Percentiles rank a stretch among this genome's conserved stretches.
Conservation (phyloP, 768 basidiomycete species). For the Lactarius deliciosus region DNA sequence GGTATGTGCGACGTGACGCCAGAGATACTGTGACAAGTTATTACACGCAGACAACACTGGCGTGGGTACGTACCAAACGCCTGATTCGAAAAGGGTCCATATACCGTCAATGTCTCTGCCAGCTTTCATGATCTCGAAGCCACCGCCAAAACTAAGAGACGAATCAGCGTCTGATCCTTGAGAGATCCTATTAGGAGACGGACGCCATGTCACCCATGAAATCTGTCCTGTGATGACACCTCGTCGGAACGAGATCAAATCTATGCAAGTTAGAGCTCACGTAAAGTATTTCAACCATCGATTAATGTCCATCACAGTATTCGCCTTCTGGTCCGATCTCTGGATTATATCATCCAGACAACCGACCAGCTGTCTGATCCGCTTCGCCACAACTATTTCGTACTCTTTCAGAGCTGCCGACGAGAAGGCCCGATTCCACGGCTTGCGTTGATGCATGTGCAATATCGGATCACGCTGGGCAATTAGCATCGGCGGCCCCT, state of each 20-base stretch:
- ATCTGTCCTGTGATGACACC: slow-evolving; percentile 37
- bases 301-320: slow-evolving; percentile 35
- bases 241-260: not conserved
- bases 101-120: not conserved
- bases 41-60: not conserved
- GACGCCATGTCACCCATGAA: slow-evolving; percentile 46
- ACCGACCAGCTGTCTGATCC: slow-evolving; percentile 45
- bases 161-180: not conserved
- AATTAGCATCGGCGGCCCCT: slow-evolving; percentile 39
- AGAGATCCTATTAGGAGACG: slow-evolving; percentile 1
- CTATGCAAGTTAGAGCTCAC: slow-evolving; percentile 32
- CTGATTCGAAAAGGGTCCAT: not conserved
- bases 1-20: not conserved
- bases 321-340: slow-evolving; percentile 26
- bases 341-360: slow-evolving; percentile 31
- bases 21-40: not conserved
- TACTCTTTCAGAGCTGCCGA: slow-evolving; percentile 48
- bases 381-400: slow-evolving; percentile 39
- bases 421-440: slow-evolving; percentile 52
- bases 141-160: not conserved
- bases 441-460: slow-evolving; percentile 45
- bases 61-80: not conserved
- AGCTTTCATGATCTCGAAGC: not conserved
- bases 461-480: slow-evolving; percentile 42
- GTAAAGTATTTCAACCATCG: slow-evolving; percentile 43